Evolutionary conservation across 306 rosid genomes (phyloP).

Genomic region (Arachis stenosperma): DNA sequence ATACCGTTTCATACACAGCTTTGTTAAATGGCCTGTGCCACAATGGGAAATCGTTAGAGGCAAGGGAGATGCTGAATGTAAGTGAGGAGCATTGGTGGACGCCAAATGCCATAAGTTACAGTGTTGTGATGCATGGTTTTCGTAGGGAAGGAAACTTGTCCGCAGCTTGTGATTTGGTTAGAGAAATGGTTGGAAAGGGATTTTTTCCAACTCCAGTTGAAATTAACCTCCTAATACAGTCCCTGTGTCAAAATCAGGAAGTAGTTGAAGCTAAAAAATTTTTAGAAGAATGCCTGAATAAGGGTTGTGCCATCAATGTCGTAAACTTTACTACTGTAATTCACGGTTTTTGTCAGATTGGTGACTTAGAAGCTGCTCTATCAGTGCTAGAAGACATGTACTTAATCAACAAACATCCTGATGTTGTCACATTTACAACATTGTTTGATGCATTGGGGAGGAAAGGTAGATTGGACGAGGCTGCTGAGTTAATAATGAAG

Average conservation of each 20-base stretch:
- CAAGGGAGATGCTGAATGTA: conserved; percentile 71
- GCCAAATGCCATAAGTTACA: conserved; percentile 76
- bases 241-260: conserved; percentile 69
- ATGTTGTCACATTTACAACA: conserved; percentile 73
- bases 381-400: conserved; percentile 88
- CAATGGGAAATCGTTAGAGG: conserved; percentile 74
- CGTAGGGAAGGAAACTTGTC: conserved; percentile 79
- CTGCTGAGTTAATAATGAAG: conserved; percentile 58
- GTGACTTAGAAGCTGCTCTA: conserved; percentile 73
- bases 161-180: conserved; percentile 71
- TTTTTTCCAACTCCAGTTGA: conserved; percentile 80
- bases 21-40: conserved; percentile 83
- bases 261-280: conserved; percentile 69
- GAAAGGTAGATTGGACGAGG: conserved; percentile 77
- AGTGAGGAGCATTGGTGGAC: conserved; percentile 94
- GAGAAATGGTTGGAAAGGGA: conserved; percentile 73
- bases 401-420: conserved; percentile 86
- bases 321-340: conserved; percentile 83
- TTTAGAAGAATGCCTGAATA: conserved; percentile 71
- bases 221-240: conserved; percentile 70
- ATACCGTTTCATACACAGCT: conserved; percentile 76
- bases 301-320: conserved; percentile 79
- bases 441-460: conserved; percentile 76
- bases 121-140: conserved; percentile 79
- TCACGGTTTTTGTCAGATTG: conserved; percentile 80